These are phyloP conservation scores for Amanita inopinata DNA, from an alignment of 768 basidiomycete genomes.

Conservation along the genomic window DNA sequence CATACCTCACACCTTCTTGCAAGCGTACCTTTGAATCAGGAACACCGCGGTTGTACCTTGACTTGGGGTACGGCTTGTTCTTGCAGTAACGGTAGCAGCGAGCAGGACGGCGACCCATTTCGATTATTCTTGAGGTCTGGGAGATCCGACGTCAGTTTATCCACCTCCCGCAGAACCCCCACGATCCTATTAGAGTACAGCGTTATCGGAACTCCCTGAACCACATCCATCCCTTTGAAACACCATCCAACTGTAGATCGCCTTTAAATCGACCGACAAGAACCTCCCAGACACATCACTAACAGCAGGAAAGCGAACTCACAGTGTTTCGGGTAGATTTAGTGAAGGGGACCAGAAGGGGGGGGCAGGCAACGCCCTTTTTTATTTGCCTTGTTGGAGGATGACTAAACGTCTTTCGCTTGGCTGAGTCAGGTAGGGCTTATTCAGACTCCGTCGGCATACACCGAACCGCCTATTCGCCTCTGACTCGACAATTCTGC, in stretches of 20 bases:
- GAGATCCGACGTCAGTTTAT: slow-evolving; percentile 4
- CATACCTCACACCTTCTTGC: not conserved
- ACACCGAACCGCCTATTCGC: not conserved
- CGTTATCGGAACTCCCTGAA: slow-evolving; percentile 7
- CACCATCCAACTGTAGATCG: slow-evolving; percentile 12
- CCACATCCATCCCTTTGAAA: slow-evolving; percentile 8
- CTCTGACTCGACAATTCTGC: not conserved
- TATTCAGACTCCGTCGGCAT: slow-evolving; percentile 6
- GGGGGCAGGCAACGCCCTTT: not conserved
- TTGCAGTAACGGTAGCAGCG: slow-evolving; percentile 99
- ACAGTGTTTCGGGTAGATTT: slow-evolving; percentile 4
- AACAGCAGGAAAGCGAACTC: slow-evolving; percentile 1
- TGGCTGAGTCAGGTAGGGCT: slow-evolving; percentile 7
- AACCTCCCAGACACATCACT: not conserved
- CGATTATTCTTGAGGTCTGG: slow-evolving; percentile 13
- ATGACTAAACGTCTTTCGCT: slow-evolving; percentile 5
- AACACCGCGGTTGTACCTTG: slow-evolving; percentile 96
- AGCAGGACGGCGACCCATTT: slow-evolving; percentile 97
- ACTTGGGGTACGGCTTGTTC: slow-evolving; percentile 98
- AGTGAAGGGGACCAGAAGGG: not conserved
- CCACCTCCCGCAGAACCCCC: not conserved
- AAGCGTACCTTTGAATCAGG: slow-evolving; percentile 81
- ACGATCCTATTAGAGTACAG: too few relatives aligned
- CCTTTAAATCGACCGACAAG: not conserved
- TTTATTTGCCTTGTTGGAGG: slow-evolving; percentile 2